Base-by-base conservation (phyloP, 148 eudicot genomes). In the Diospyros lotus region DNA sequence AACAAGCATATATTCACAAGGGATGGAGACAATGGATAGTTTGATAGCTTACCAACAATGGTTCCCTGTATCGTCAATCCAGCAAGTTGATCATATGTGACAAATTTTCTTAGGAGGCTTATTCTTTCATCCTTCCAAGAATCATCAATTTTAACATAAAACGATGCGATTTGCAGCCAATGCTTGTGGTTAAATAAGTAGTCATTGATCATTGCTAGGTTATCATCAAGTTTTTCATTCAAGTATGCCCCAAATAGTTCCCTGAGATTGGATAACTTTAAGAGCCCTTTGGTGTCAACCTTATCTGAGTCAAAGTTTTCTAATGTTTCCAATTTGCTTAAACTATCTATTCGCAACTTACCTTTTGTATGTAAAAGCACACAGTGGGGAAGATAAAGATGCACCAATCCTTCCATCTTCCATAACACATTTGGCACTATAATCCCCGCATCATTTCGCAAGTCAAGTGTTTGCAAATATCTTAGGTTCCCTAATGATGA, bases 391-490 rank as follows among this genome's bases (percentile, higher is more conserved):
- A 82, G 68, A 82, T 82, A 82, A 50, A 82, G n/a, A 73, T 79
- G 76, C 13, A 14, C 68, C 72, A 82, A 18, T 15, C 59, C 59
- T 68, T 75, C 58, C 72, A 78, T 43, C 73, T 66, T 78, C 79
- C 76, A 42, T 5, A 75, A 42, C 9, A 64, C 73, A 65, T 69
- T 52, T 13, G 81, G 75, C 38, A 74, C 11, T 5, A 1, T 42
- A 1, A 42, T 0, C 4, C 52, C 39, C 15, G 0, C 5, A 1
- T 1, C 3, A 0, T 2, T 68, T 39, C 73, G 63, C 4, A 83
- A 51, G 52, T 83, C 82, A n/a, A 83, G 76, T 43, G 77, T 83
- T 48, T 69, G 82, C 54, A 83, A 72, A 64, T 50, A 65, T 39
- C 51, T 65, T 67, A 83, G n/a, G 14, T 76, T 76, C 6, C 69